A percentile compares a stretch with the other conserved stretches of the same genome.
phyloP scores from a whole-genome alignment of 169 alveolate genomes.

The Babesia caballi region DNA sequence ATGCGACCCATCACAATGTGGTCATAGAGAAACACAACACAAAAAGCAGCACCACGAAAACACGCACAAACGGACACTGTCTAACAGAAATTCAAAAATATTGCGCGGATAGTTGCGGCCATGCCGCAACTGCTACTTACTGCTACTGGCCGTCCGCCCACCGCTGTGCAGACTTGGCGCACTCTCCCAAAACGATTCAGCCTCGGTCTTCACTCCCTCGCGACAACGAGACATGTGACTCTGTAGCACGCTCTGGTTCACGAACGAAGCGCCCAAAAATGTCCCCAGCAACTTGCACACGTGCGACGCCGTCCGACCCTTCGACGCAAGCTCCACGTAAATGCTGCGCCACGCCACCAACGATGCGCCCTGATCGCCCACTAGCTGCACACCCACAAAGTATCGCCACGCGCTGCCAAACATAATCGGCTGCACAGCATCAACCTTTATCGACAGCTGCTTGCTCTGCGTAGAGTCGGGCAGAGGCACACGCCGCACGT shows the following conservation, averaged over 20 bases:
- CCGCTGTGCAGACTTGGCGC: slow-evolving; percentile 68
- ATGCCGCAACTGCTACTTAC: neutral
- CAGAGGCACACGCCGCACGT: slow-evolving; percentile 23
- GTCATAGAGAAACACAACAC: no score
- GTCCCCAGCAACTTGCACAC: slow-evolving; percentile 60
- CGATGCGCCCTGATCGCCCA: slow-evolving; percentile 69
- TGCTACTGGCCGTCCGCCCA: slow-evolving; percentile 76
- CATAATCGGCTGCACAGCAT: slow-evolving; percentile 74
- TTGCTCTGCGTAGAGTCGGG: slow-evolving; percentile 55
- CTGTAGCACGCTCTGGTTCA: slow-evolving; percentile 52
- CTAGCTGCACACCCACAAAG: slow-evolving; percentile 73
- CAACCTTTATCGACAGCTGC: slow-evolving; percentile 51
- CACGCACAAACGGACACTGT: neutral
- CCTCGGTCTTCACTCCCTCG: slow-evolving; percentile 62
- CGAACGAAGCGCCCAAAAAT: slow-evolving; percentile 69
- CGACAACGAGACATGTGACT: slow-evolving; percentile 16
- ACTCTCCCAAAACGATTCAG: slow-evolving; percentile 66
- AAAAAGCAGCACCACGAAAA: neutral
- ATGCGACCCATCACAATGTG: slow-evolving; percentile 61
- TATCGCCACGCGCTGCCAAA: slow-evolving; percentile 71
- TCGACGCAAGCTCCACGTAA: slow-evolving; percentile 61
- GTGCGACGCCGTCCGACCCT: slow-evolving; percentile 65
- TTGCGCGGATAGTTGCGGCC: neutral
- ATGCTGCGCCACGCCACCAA: slow-evolving; percentile 70
- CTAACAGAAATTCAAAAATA: neutral